Percentiles rank a stretch among this genome's conserved stretches.
These are phyloP conservation scores for Saccharomycopsis sp. DNA, from an alignment of 805 yeast genomes.

Conservation along the genomic window DNA sequence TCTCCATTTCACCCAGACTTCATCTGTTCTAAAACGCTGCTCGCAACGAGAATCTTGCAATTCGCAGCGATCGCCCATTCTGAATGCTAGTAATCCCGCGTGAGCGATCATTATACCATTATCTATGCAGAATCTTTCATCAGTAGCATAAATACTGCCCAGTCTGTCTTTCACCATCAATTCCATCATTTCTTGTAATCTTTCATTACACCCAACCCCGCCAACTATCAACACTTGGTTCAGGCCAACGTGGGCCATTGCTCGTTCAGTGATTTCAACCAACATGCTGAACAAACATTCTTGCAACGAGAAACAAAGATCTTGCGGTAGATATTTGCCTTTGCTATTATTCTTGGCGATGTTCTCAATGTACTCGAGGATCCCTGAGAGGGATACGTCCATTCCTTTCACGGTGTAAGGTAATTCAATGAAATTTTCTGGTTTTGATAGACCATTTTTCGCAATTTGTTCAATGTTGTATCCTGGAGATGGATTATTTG, in stretches of 20 bases:
- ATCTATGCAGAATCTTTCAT: slow-evolving; percentile 94
- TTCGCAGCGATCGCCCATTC: slow-evolving; percentile 64
- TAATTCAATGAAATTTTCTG: slow-evolving; percentile 49
- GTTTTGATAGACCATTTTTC: slow-evolving; percentile 43
- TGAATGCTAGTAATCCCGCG: slow-evolving; percentile 81
- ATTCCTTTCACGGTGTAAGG: slow-evolving; percentile 98
- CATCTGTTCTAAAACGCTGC: slow-evolving; percentile 91
- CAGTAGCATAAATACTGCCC: slow-evolving; percentile 90
- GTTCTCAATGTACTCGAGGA: slow-evolving; percentile 75
- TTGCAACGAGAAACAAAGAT: slow-evolving; percentile 86
- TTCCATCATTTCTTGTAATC: slow-evolving; percentile 96
- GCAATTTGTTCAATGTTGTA: slow-evolving; percentile 95
- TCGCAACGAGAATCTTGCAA: slow-evolving; percentile 76
- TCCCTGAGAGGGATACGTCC: slow-evolving; percentile 97
- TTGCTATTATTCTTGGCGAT: slow-evolving; percentile 50
- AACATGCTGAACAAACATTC: slow-evolving; percentile 93
- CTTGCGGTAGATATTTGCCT: slow-evolving; percentile 63
- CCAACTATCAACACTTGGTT: slow-evolving; percentile 92
- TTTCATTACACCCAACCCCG: slow-evolving; percentile 93
- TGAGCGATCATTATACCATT: slow-evolving; percentile 99
- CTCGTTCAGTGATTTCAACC: slow-evolving; percentile 95
- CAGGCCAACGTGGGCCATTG: slow-evolving; percentile 94
- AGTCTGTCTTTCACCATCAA: slow-evolving; percentile 83
- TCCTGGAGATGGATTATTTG: slow-evolving; percentile 96
- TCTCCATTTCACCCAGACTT: slow-evolving; percentile 86